Conservation (phyloP, 2,329 filamentous ascomycete species). For the Dothistroma pini region DNA sequence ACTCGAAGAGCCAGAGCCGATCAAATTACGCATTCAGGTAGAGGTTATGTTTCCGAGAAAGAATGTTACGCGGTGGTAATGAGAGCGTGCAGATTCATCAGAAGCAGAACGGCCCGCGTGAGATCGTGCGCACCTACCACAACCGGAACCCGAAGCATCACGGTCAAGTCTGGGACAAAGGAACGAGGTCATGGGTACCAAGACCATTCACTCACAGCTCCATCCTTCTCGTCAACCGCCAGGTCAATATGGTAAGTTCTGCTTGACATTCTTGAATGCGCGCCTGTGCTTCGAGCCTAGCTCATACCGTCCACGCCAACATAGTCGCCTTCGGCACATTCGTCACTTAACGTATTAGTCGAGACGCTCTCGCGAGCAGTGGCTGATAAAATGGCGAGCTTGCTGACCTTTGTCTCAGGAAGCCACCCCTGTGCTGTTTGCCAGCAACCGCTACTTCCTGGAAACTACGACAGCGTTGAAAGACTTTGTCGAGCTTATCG, state of each 20-base stretch:
- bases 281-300: background rate
- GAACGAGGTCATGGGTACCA: background rate
- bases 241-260: constrained; percentile 1
- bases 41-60: background rate
- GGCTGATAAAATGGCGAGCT: no score
- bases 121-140: background rate
- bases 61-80: background rate
- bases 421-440: background rate
- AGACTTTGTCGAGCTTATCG: constrained; percentile 1
- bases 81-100: background rate
- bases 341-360: background rate
- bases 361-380: background rate
- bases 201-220: constrained; percentile 1
- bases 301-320: background rate
- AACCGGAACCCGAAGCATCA: background rate
- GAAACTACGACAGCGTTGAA: background rate
- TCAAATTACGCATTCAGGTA: background rate
- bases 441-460: constrained; percentile 6
- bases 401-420: background rate
- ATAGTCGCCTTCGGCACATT: background rate
- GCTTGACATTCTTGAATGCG: background rate
- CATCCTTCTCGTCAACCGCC: constrained; percentile 6
- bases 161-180: background rate
- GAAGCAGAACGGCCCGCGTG: background rate
- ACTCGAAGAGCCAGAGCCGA: constrained; percentile 6